phyloP scores from a whole-genome alignment of 2,329 filamentous ascomycete genomes.

The Paradendryphiella salina region DNA sequence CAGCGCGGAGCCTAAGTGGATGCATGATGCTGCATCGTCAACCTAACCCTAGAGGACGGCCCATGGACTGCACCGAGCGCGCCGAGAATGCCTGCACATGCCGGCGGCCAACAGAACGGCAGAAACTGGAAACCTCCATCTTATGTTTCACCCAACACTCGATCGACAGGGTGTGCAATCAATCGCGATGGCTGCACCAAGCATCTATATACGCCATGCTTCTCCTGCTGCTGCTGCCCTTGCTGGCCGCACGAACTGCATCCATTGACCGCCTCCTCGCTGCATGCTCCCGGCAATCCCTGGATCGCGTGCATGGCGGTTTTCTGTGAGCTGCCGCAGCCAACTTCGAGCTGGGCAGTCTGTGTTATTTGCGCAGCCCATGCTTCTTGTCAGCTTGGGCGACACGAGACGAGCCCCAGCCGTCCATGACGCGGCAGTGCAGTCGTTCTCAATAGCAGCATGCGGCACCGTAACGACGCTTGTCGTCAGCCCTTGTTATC shows the following conservation, averaged over 20 bases:
- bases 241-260: neutral
- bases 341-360: neutral
- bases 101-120: slow-evolving; percentile 4
- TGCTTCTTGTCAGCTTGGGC: slow-evolving; percentile 17
- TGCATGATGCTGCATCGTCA: slow-evolving; percentile 7
- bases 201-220: neutral
- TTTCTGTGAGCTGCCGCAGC: neutral
- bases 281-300: slow-evolving; percentile 10
- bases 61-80: slow-evolving; percentile 11
- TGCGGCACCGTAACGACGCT: slow-evolving; percentile 2
- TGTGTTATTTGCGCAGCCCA: slow-evolving; percentile 2
- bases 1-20: slow-evolving; percentile 9
- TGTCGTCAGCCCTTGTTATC: slow-evolving; percentile 6
- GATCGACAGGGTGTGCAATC: too few species aligned
- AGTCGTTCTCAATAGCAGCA: neutral
- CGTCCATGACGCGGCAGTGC: neutral
- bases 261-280: slow-evolving; percentile 10
- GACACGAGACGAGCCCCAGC: slow-evolving; percentile 5
- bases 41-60: neutral
- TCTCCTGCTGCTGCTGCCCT: neutral
- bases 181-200: neutral
- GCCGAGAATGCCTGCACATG: slow-evolving; percentile 8
- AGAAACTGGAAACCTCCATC: neutral
- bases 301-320: slow-evolving; percentile 7
- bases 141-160: slow-evolving; percentile 6